Conservation (phyloP, 208 protist genomes). For the Acanthamoeba rhysodes region DNA sequence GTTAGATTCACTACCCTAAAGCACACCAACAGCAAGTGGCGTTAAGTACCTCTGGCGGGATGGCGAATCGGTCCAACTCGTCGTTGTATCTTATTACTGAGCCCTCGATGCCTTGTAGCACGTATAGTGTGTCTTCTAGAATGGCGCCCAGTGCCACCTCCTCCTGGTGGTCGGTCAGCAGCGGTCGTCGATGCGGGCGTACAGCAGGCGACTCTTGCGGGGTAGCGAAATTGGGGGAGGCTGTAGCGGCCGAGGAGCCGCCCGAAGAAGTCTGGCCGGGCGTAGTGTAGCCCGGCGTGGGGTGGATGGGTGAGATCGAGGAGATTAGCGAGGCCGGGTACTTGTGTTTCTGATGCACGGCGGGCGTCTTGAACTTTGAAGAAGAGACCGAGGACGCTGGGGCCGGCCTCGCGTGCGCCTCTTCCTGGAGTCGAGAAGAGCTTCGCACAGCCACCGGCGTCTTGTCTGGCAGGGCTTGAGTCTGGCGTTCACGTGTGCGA, state of each 20-base stretch:
- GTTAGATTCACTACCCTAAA: neutral
- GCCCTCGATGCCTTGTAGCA: conserved; percentile 85
- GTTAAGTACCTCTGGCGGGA: neutral
- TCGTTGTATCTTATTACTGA: conserved; percentile 80
- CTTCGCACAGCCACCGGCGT: no score
- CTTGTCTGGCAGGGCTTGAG: no score
- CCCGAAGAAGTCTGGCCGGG: neutral
- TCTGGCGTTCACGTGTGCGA: no score
- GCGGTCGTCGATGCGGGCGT: neutral
- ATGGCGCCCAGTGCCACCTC: conserved; percentile 31
- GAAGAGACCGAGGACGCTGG: neutral
- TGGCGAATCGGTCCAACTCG: conserved; percentile 67
- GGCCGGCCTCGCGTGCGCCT: neutral
- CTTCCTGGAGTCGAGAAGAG: no score
- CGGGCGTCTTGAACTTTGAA: neutral
- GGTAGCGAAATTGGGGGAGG: neutral
- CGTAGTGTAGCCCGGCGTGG: neutral
- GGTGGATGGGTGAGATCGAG: neutral
- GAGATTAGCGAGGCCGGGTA: neutral
- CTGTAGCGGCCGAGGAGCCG: neutral
- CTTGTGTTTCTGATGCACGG: neutral
- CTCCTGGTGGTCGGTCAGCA: neutral
- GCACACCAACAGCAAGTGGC: neutral
- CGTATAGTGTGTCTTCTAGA: conserved; percentile 19
- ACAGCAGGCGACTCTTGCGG: neutral